These are phyloP conservation scores for Hypsizygus ulmarius DNA, from an alignment of 1,284 basidiomycete species.

Conservation along the genomic window DNA sequence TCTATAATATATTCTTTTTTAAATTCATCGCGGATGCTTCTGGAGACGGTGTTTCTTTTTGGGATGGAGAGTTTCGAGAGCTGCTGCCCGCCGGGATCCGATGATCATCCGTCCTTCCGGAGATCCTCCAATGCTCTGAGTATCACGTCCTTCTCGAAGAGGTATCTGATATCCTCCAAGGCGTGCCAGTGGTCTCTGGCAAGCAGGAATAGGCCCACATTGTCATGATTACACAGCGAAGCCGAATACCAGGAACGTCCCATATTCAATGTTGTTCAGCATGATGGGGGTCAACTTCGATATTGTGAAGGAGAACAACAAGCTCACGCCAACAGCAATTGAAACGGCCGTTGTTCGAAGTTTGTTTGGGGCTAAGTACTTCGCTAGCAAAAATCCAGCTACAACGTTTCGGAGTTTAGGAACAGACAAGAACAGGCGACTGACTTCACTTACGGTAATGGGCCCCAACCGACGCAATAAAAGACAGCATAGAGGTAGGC, in stretches of 20 bases:
- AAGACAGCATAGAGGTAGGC: constrained; percentile 49
- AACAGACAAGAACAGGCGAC: neutral
- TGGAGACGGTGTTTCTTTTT: neutral
- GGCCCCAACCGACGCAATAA: constrained; percentile 44
- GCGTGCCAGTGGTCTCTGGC: constrained; percentile 47
- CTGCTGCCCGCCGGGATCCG: constrained; percentile 26
- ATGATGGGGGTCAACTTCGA: constrained; percentile 51
- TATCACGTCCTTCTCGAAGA: constrained; percentile 43
- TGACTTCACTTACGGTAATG: constrained; percentile 22
- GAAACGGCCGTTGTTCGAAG: constrained; percentile 43
- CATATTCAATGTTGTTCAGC: constrained; percentile 46
- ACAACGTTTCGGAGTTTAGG: neutral
- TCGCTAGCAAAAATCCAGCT: constrained; percentile 48
- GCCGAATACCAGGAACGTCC: constrained; percentile 50
- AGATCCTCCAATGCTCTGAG: constrained; percentile 43
- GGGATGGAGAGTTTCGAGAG: constrained; percentile 13
- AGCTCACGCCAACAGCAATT: constrained; percentile 43
- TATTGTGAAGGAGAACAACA: constrained; percentile 48
- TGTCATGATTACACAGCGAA: constrained; percentile 44
- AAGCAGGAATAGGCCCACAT: constrained; percentile 43
- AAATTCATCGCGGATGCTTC: neutral
- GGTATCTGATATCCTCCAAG: constrained; percentile 45
- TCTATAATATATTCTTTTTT: too few relatives aligned
- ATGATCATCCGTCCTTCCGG: constrained; percentile 43
- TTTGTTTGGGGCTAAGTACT: constrained; percentile 47